phyloP scores from a whole-genome alignment of 1,284 basidiomycete species.

The Phellopilus nigrolimitatus region DNA sequence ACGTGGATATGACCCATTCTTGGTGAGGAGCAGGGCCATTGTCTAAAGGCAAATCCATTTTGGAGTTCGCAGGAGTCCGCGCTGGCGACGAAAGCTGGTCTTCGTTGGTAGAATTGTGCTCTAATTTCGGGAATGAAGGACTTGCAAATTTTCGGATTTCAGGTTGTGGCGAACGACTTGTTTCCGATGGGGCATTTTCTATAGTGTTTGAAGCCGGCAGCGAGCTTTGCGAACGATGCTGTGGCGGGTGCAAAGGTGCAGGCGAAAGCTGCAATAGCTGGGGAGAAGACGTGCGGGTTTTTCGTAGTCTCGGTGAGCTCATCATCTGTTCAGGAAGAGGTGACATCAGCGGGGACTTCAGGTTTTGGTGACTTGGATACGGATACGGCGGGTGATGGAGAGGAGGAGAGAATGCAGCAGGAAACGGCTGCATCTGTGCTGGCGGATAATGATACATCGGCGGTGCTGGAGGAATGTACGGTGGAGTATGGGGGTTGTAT shows the following conservation, averaged over 20 bases:
- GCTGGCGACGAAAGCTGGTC: too few species aligned
- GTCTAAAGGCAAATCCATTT: conserved; percentile 5
- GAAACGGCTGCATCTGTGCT: conserved; percentile 11
- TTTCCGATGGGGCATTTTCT: background rate
- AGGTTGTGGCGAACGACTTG: background rate
- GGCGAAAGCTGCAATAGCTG: conserved; percentile 1
- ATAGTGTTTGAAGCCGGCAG: background rate
- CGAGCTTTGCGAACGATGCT: conserved; percentile 1
- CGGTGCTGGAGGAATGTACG: conserved; percentile 10
- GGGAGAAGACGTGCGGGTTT: conserved; percentile 2
- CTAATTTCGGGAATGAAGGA: background rate
- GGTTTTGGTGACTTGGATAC: conserved; percentile 8
- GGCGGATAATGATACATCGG: conserved; percentile 15
- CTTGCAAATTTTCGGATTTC: too few species aligned
- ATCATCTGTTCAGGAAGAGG: background rate
- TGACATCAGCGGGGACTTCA: conserved; percentile 10
- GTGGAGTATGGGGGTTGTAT: conserved; percentile 10
- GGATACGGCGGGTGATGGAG: background rate
- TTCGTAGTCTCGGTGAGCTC: background rate
- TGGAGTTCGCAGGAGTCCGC: conserved; percentile 1
- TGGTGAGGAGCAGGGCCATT: conserved; percentile 14
- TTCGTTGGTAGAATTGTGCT: too few species aligned
- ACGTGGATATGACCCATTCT: conserved; percentile 19
- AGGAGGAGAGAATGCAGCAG: conserved; percentile 9
- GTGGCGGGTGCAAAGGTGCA: background rate